A percentile compares a stretch with the other conserved stretches of the same genome.
Evolutionary conservation across 2,329 filamentous ascomycete genomes (phyloP).

Genomic region (Apiospora koreana): DNA sequence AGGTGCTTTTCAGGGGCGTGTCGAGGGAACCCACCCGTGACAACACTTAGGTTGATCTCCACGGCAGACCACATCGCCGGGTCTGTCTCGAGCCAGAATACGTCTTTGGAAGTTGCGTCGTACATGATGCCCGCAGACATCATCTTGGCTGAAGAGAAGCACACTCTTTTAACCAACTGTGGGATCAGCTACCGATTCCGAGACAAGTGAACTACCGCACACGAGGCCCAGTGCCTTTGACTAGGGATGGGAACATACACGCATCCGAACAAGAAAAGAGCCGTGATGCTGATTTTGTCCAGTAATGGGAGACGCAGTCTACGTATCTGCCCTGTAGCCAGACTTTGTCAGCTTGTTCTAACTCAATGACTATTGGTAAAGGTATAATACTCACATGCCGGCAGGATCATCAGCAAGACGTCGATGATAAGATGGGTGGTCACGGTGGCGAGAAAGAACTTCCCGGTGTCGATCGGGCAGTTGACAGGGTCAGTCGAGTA

Average conservation of each 20-base stretch:
- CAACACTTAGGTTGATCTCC: slow-evolving; percentile 15
- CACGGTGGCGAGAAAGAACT: slow-evolving; percentile 12
- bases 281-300: slow-evolving; percentile 9
- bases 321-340: neutral
- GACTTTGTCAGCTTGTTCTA: neutral
- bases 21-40: slow-evolving; percentile 1
- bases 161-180: neutral
- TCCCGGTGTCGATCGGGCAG: slow-evolving; percentile 11
- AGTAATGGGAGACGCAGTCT: slow-evolving; percentile 1
- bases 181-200: neutral
- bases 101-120: neutral
- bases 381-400: neutral
- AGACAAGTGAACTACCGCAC: no score
- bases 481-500: neutral
- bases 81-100: slow-evolving; percentile 13
- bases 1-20: neutral
- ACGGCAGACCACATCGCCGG: slow-evolving; percentile 13
- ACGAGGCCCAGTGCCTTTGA: neutral
- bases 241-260: neutral
- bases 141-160: slow-evolving; percentile 13
- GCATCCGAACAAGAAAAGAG: slow-evolving; percentile 6
- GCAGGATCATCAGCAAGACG: neutral
- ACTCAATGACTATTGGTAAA: neutral
- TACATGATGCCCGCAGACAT: slow-evolving; percentile 3
- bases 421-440: slow-evolving; percentile 11